phyloP scores from a whole-genome alignment of 441 rosid genomes.

The Oxalis stricta region DNA sequence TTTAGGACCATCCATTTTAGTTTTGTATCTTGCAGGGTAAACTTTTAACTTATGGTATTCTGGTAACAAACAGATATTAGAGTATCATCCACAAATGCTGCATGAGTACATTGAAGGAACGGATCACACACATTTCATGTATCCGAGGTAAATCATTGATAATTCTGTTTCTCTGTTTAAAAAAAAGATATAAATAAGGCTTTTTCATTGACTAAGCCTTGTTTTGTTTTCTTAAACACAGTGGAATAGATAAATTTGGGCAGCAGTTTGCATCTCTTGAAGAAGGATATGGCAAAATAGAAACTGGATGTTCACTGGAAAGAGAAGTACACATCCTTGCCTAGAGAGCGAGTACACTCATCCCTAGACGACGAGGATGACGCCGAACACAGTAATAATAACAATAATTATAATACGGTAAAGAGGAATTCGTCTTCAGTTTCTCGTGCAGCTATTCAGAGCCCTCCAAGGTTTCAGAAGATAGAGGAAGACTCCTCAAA shows the following conservation, averaged over 20 bases:
- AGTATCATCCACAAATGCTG: constrained; percentile 98
- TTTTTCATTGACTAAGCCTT: too few species aligned
- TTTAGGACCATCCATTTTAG: neutral
- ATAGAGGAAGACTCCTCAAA: too few species aligned
- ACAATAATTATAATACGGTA: constrained; percentile 21
- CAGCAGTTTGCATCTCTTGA: constrained; percentile 90
- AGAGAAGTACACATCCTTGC: constrained; percentile 88
- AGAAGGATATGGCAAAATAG: constrained; percentile 53
- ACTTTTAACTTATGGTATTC: constrained; percentile 4
- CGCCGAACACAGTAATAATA: too few species aligned
- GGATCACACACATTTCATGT: constrained; percentile 78
- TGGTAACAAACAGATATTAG: constrained; percentile 56
- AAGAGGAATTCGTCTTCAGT: constrained; percentile 25
- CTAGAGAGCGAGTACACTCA: too few species aligned
- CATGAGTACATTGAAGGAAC: constrained; percentile 79
- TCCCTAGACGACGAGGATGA: too few species aligned
- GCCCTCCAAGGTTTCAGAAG: constrained; percentile 29
- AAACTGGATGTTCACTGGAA: constrained; percentile 36
- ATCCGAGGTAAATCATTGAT: constrained; percentile 69
- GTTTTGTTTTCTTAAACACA: constrained; percentile 20
- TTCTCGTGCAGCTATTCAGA: constrained; percentile 26
- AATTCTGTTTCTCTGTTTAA: too few species aligned
- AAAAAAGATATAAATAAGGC: too few species aligned
- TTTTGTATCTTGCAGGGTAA: neutral
- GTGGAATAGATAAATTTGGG: constrained; percentile 78